These are phyloP conservation scores for Trichosporon faecale DNA, from an alignment of 1,284 basidiomycete genomes.

Conservation along the genomic window DNA sequence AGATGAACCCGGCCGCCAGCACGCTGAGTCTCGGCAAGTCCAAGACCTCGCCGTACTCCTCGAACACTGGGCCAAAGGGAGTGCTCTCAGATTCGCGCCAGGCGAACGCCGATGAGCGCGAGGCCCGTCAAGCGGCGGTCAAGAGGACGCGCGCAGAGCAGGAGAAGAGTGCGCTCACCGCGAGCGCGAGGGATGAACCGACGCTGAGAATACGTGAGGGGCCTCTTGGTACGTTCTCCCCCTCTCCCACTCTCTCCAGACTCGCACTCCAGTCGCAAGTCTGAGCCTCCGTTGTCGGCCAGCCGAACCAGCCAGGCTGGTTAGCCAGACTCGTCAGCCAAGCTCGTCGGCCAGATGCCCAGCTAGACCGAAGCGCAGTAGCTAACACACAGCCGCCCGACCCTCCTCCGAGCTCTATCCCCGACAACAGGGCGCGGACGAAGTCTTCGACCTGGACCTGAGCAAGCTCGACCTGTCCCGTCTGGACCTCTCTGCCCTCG, in stretches of 20 bases:
- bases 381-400: neutral
- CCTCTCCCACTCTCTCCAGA: no score
- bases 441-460: neutral
- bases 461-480: neutral
- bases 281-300: no score
- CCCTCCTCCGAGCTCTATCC: neutral
- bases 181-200: slow-evolving; percentile 34
- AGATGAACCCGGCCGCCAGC: neutral
- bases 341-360: no score
- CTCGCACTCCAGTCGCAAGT: no score
- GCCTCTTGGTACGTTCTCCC: no score
- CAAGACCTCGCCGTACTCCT: neutral
- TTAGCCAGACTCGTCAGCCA: no score
- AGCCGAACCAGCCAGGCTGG: no score
- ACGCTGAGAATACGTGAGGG: slow-evolving; percentile 12
- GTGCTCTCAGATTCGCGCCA: slow-evolving; percentile 42
- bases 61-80: slow-evolving; percentile 48
- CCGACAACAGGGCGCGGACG: neutral
- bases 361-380: no score
- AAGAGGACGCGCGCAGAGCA: slow-evolving; percentile 18
- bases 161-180: slow-evolving; percentile 33
- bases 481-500: neutral
- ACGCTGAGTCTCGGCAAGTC: neutral
- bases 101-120: slow-evolving; percentile 11
- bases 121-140: slow-evolving; percentile 11